Conservation (phyloP, 768 basidiomycete genomes). For the Candolleomyces efflorescens region DNA sequence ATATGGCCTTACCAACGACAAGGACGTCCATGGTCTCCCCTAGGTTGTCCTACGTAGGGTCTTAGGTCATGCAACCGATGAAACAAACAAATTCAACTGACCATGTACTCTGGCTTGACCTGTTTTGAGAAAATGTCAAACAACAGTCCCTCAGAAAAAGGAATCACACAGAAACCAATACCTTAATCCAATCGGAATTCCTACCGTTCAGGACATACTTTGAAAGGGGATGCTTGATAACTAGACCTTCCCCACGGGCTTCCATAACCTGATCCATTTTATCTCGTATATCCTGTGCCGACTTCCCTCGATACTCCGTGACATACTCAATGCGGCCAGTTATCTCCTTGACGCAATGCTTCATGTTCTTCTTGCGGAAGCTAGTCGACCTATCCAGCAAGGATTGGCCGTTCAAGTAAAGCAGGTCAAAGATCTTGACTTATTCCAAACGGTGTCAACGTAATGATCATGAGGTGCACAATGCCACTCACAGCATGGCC, state of each 20-base stretch:
- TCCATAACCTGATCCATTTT: slow-evolving; percentile 84
- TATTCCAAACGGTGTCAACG: background rate
- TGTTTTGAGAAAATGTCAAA: slow-evolving; percentile 17
- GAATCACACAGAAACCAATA: slow-evolving; percentile 15
- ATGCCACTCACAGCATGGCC: slow-evolving; percentile 79
- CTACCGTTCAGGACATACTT: slow-evolving; percentile 85
- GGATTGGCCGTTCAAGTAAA: slow-evolving; percentile 83
- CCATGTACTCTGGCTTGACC: slow-evolving; percentile 90
- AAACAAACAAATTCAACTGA: slow-evolving; percentile 22
- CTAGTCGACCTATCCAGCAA: slow-evolving; percentile 67
- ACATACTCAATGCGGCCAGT: slow-evolving; percentile 81
- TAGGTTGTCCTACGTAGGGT: slow-evolving; percentile 65
- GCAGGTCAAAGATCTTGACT: slow-evolving; percentile 97
- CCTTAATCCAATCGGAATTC: slow-evolving; percentile 93
- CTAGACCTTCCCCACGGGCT: slow-evolving; percentile 85
- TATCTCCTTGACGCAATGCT: slow-evolving; percentile 60
- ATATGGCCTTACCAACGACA: slow-evolving; percentile 64
- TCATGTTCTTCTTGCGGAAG: slow-evolving; percentile 77
- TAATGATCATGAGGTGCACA: background rate
- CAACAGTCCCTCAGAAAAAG: background rate
- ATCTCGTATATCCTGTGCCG: slow-evolving; percentile 74
- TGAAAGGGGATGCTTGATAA: slow-evolving; percentile 81
- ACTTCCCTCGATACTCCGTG: slow-evolving; percentile 66
- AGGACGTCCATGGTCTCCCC: slow-evolving; percentile 91
- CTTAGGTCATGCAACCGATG: background rate